Base-by-base conservation (phyloP, 1,284 basidiomycete species). In the Cryptococcus amylolentus region DNA sequence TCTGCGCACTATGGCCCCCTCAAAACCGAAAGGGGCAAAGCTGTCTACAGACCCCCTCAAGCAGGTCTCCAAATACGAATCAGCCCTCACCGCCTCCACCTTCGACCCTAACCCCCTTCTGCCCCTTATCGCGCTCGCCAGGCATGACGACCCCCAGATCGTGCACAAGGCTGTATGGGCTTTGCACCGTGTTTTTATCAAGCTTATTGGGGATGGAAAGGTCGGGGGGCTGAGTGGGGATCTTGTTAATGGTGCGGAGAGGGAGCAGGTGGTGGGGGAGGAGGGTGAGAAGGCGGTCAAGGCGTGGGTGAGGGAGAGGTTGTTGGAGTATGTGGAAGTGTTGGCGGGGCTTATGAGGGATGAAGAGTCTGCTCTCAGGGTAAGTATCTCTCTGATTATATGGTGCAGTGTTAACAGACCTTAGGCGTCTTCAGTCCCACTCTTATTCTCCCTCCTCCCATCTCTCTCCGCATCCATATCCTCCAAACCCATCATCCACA, bases 81-180 rank as follows among this genome's bases (percentile, higher is more conserved):
- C 62, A 1, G 18, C 61, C 2, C 65, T 76, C 16, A 56, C 63
- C 0, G 55, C 56, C 23, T 43, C 61, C 13, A 59, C 84, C 54
- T 71, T 79, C 38, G 88, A 90, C 20, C 81, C 95, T 42, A 96
- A 96, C 70, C 80, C 86, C 1, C 80, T 95, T 20, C 84, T 85
- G 6, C 88, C 92, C 70, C 83, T 96, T 7, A 73, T 92, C 52
- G 78, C 84, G 14, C 76, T 89, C 38, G 81, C 38, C 16, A 71
- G 68, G 23, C 79, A 58, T 42, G 54, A 50, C 13, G 62, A 58
- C 77, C 75, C 86, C 0, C 79, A 82, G 60, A 79, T 84, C 39
- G 82, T 84, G 10, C 88, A 87, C 55, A 91, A 88, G 68, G 85
- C 84, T 0, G 81, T 91, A 10, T 95, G 92, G 78, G 85, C 90